These are phyloP conservation scores for Stylosanthes scabra DNA, from an alignment of 331 rosid genomes.

Conservation along the genomic window DNA sequence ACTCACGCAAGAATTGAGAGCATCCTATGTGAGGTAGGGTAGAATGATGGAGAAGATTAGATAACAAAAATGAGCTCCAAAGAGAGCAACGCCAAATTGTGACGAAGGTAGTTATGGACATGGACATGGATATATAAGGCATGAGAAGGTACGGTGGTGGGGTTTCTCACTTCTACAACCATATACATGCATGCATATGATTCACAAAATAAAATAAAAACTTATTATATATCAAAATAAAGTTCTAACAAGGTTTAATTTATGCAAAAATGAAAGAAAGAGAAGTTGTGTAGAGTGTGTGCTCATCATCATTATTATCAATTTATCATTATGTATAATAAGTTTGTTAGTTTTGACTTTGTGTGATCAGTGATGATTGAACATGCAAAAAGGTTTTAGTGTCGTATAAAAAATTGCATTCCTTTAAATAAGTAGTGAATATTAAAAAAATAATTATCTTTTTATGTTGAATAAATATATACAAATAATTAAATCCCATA, in stretches of 20 bases:
- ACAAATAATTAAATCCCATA: neutral
- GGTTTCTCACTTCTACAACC: conserved; percentile 36
- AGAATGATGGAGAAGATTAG: conserved; percentile 36
- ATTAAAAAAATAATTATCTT: no score
- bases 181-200: neutral
- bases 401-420: no score
- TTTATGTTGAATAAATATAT: neutral
- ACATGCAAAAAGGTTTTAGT: no score
- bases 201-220: neutral
- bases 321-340: no score
- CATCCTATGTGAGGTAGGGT: neutral
- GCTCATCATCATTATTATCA: neutral
- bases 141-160: conserved; percentile 37
- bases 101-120: conserved; percentile 10
- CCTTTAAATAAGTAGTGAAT: no score
- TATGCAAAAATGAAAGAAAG: no score
- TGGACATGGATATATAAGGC: neutral
- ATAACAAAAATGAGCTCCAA: conserved; percentile 52
- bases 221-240: neutral
- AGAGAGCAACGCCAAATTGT: conserved; percentile 30
- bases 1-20: no score
- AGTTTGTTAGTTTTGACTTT: no score
- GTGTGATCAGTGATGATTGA: no score
- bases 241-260: no score
- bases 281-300: neutral